These are phyloP conservation scores for Thelonectria rubi DNA, from an alignment of 2,329 filamentous ascomycete genomes.

Conservation along the genomic window DNA sequence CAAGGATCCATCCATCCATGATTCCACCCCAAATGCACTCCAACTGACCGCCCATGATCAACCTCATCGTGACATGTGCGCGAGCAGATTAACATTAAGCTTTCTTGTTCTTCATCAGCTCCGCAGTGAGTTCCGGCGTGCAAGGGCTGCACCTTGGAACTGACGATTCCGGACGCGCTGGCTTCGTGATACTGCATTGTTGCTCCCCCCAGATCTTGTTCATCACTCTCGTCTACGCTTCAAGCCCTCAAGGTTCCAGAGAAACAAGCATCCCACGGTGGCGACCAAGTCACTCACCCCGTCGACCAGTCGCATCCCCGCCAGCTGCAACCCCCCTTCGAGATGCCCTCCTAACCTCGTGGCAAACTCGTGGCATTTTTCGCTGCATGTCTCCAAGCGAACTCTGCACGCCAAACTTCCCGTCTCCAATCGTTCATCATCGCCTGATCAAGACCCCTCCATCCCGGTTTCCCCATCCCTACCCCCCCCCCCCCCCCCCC, in stretches of 20 bases:
- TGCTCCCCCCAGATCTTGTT: background rate
- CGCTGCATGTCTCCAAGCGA: background rate
- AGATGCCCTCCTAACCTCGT: background rate
- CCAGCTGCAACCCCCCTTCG: background rate
- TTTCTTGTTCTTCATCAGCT: constrained; percentile 2
- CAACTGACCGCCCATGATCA: no score
- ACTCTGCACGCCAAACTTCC: background rate
- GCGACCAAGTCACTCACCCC: background rate
- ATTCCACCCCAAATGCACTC: no score
- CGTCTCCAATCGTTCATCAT: constrained; percentile 6
- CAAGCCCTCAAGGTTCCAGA: no score
- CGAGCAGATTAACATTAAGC: background rate
- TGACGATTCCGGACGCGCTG: background rate
- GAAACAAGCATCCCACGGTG: background rate
- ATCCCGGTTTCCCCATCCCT: background rate
- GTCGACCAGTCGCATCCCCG: background rate
- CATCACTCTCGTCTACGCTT: no score
- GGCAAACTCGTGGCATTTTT: constrained; percentile 1
- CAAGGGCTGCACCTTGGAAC: background rate
- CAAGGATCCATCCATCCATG: no score
- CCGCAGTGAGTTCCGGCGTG: background rate
- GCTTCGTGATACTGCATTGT: background rate
- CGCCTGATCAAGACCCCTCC: background rate
- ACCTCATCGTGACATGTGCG: no score
- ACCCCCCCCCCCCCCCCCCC: background rate